Conservation (phyloP, 257 asterid genomes). For the Perilla frutescens region DNA sequence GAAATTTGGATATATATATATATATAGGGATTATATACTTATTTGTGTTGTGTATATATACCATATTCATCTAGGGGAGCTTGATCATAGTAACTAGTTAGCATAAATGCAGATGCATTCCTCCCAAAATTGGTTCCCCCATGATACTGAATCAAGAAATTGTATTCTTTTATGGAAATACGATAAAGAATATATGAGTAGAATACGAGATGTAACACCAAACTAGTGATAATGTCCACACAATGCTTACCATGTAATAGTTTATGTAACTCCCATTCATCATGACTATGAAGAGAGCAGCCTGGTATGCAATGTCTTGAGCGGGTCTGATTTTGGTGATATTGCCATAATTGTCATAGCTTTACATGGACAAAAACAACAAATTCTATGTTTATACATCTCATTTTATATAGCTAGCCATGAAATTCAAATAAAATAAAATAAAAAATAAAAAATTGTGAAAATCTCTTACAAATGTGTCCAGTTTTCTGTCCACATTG, state of each 20-base stretch:
- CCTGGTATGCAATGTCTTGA: constrained; percentile 76
- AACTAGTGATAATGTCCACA: neutral
- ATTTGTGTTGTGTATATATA: constrained; percentile 27
- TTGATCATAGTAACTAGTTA: constrained; percentile 75
- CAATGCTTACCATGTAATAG: constrained; percentile 77
- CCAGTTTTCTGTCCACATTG: constrained; percentile 98
- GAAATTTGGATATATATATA: neutral
- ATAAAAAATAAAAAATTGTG: neutral
- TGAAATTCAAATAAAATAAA: neutral
- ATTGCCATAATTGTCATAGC: constrained; percentile 78
- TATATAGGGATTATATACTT: neutral
- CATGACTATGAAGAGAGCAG: constrained; percentile 73
- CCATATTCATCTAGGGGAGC: constrained; percentile 94
- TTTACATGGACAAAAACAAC: constrained; percentile 29
- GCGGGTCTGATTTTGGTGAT: constrained; percentile 59
- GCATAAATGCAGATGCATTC: constrained; percentile 52
- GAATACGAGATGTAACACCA: neutral
- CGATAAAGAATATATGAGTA: neutral
- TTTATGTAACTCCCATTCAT: constrained; percentile 88
- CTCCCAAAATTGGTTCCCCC: constrained; percentile 95
- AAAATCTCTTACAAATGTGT: constrained; percentile 69
- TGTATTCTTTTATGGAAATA: neutral
- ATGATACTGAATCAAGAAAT: constrained; percentile 56
- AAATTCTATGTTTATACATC: neutral
- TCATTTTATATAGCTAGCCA: neutral